Evolutionary conservation across 1,284 basidiomycete species (phyloP), one percentile per base, ranked within the genome.

Genomic region (Salmacisia buchloeana): DNA sequence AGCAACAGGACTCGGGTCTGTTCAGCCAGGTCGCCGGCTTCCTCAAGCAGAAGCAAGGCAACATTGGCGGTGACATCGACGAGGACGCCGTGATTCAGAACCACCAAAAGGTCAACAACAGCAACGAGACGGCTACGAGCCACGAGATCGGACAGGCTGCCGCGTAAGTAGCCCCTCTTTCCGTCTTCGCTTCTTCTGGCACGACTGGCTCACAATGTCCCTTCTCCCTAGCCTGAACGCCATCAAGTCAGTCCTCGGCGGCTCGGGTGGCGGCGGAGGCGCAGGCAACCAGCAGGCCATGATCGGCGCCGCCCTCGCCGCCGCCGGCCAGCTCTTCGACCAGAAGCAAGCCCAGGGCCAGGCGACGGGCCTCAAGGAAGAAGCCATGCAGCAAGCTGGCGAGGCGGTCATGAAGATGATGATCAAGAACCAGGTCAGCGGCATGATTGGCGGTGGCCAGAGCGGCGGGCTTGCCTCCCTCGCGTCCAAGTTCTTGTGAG

Each of bases 351-450:
- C 43, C 15, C 65, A 72, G 35, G 80, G 80, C n/a, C 66, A 76
- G 35, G 69, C 73, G 9, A 69, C 67, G 23, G 72, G 70, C 35
- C 64, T 69, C 68, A 78, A 80, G 73, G 77, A 81, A 69, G 74
- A 76, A 31, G 80, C 74, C 29, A 74, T 81, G 62, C 76, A 78
- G 67, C 66, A 67, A 60, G 80, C 79, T 2, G 77, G 67, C 2
- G 63, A 75, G 65, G 73, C 68, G 57, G 73, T 73, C 59, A 77
- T 79, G 73, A 71, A 74, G 59, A 69, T 80, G 10, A 58, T 78
- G 46, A 59, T 74, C 63, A 79, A 78, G 69, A 70, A 73, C 58
- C 72, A 76, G 39, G 67, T 69, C 21, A 34, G 54, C 10, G 38
- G 56, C 15, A 35, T 62, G 35, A 63, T 74, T 29, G 72, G 72